Conservation (phyloP, 2,329 filamentous ascomycete species). For the Alternaria arborescens region DNA sequence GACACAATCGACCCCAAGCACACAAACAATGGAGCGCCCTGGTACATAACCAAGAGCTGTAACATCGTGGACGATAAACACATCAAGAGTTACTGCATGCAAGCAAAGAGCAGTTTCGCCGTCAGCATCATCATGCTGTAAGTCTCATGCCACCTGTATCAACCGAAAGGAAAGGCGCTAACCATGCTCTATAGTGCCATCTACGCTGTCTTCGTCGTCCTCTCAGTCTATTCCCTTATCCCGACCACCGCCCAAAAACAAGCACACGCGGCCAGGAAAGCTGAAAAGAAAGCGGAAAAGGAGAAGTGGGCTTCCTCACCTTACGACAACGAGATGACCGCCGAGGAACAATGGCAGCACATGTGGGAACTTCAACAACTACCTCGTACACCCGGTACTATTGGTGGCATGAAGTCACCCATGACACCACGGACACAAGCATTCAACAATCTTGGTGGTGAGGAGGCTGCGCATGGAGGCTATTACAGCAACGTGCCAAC, state of each 20-base stretch:
- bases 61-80: conserved; percentile 65
- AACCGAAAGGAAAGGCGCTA: neutral
- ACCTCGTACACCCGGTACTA: conserved; percentile 46
- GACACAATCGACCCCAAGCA: conserved; percentile 73
- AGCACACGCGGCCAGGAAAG: conserved; percentile 34
- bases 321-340: conserved; percentile 43
- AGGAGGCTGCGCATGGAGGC: conserved; percentile 20
- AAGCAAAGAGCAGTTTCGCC: conserved; percentile 74
- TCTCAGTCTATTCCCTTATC: conserved; percentile 66
- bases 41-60: conserved; percentile 80
- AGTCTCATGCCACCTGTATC: conserved; percentile 45
- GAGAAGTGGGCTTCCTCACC: conserved; percentile 45
- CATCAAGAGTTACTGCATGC: conserved; percentile 66
- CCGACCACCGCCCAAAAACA: conserved; percentile 49
- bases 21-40: conserved; percentile 69
- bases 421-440: conserved; percentile 49
- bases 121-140: conserved; percentile 73
- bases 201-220: conserved; percentile 66
- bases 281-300: conserved; percentile 48
- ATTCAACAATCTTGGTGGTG: conserved; percentile 40
- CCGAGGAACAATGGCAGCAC: conserved; percentile 53
- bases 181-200: conserved; percentile 58
- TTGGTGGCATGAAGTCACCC: conserved; percentile 39
- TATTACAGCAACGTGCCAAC: conserved; percentile 18
- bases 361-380: conserved; percentile 54